Evolutionary conservation across 1,284 basidiomycete genomes (phyloP), one percentile per base, ranked within the genome.

Genomic region (Schizophyllum amplum): DNA sequence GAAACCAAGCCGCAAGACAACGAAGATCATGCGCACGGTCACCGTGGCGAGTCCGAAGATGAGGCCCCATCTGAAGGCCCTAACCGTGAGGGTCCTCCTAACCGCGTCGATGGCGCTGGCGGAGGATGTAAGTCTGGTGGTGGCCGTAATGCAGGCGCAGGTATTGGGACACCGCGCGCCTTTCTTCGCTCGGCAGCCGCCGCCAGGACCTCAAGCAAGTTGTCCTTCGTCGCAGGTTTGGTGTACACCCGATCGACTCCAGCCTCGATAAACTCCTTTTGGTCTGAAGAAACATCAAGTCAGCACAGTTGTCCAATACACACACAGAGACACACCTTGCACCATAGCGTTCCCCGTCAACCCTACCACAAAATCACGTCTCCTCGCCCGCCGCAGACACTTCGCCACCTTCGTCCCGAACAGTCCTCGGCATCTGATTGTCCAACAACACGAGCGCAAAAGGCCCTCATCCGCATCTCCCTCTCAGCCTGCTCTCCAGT

Each of bases 381-480:
- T 77, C 15, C 86, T 84, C 65, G 87, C 69, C 59, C 79, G 75
- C 54, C 92, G 74, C 48, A 94, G 72, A 65, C 81, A 84, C 54
- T 78, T 68, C 1, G 90, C 84, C 25, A 84, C 79, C 61, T 87
- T 84, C 47, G 93, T 71, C 20, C 92, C 92, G 54, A 86, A 87
- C 76, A 91, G 78, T 47, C 49, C 90, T 76, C 4, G 90, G 92
- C 89, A 90, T 91, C 70, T 91, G 89, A 67, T 94, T 94, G 66
- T 94, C 92, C 66, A 94, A 71, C 70, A 94, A 94, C 24, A 91
- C 77, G 2, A 90, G 77, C 57, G 87, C 86, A 65, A 80, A 93
- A 61, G 75, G 20, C 67, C 66, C 58, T 75, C 71, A 23, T 65
- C 60, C 4, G 57, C 46, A 7, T 26, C 7, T 46, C 26, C 51